These are phyloP conservation scores for Phytophthora pluvialis DNA, from an alignment of 352 stramenopile species.

Conservation along the genomic window DNA sequence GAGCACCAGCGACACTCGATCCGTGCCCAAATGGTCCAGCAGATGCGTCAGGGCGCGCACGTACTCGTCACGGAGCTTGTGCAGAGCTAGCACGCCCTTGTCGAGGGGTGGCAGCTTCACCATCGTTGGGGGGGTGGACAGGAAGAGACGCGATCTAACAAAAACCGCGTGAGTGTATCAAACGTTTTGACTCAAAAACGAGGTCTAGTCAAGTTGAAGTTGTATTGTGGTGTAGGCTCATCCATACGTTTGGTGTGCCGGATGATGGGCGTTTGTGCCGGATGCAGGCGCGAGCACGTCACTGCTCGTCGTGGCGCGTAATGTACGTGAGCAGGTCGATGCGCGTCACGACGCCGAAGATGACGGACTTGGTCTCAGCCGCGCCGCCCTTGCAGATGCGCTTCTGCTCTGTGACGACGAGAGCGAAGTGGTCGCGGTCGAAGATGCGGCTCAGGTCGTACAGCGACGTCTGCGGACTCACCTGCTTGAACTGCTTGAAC, in stretches of 20 bases:
- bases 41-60: constrained; percentile 46
- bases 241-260: too few species aligned
- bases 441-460: constrained; percentile 94
- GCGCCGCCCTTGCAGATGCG: constrained; percentile 83
- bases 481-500: constrained; percentile 97
- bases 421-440: constrained; percentile 96
- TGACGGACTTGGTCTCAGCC: constrained; percentile 85
- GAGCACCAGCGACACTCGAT: constrained; percentile 61
- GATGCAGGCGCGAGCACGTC: neutral
- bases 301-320: constrained; percentile 63
- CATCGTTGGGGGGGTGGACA: constrained; percentile 13
- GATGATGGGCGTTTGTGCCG: neutral
- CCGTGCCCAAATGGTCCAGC: constrained; percentile 40
- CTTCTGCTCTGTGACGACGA: constrained; percentile 94
- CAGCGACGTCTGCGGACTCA: constrained; percentile 91
- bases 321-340: constrained; percentile 98
- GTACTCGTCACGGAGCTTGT: constrained; percentile 54
- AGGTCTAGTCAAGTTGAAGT: constrained; percentile 20
- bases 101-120: constrained; percentile 40
- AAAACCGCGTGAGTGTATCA: too few species aligned
- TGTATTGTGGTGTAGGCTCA: constrained; percentile 3
- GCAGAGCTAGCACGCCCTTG: constrained; percentile 35
- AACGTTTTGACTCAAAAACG: constrained; percentile 1
- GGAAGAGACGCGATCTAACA: constrained; percentile 33
- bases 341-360: constrained; percentile 95